Percentiles rank a stretch among this genome's conserved stretches.
Evolutionary conservation across 805 yeast genomes (phyloP).

Genomic region (Saccharomycopsis capsularis): DNA sequence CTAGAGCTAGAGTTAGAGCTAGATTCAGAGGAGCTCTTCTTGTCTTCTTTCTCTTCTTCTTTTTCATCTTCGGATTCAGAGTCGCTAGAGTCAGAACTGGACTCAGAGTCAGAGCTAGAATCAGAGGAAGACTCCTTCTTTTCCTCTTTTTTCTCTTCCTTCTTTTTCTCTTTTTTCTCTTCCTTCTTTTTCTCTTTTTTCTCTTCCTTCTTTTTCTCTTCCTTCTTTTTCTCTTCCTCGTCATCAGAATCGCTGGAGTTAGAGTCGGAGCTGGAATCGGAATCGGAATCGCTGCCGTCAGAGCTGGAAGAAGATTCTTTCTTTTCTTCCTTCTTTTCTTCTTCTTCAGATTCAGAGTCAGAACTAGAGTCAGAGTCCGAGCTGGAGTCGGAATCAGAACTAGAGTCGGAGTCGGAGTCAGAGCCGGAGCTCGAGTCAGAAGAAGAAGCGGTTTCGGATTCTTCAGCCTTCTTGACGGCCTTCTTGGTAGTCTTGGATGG

Average conservation of each 20-base stretch:
- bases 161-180: slow-evolving; percentile 13
- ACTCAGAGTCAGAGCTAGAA: slow-evolving; percentile 29
- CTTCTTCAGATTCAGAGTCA: slow-evolving; percentile 18
- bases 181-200: slow-evolving; percentile 18
- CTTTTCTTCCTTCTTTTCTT: slow-evolving; percentile 25
- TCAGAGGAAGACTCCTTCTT: slow-evolving; percentile 30
- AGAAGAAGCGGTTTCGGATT: slow-evolving; percentile 24
- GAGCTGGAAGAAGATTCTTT: slow-evolving; percentile 24
- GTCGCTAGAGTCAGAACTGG: slow-evolving; percentile 26
- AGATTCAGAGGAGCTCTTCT: slow-evolving; percentile 23
- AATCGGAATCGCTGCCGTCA: slow-evolving; percentile 27
- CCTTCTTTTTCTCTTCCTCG: slow-evolving; percentile 18
- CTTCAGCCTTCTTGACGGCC: slow-evolving; percentile 10
- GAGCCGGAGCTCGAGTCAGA: slow-evolving; percentile 19
- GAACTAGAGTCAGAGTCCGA: slow-evolving; percentile 17
- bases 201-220: background rate
- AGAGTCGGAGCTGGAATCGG: slow-evolving; percentile 24
- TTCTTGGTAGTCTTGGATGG: background rate
- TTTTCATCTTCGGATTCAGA: slow-evolving; percentile 13
- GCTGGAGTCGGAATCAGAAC: slow-evolving; percentile 8
- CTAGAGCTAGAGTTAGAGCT: slow-evolving; percentile 29
- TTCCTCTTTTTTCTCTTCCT: slow-evolving; percentile 24
- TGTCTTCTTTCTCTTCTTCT: slow-evolving; percentile 13
- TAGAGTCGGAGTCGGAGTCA: slow-evolving; percentile 24
- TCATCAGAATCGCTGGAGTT: slow-evolving; percentile 26